Evolutionary conservation across 2,329 filamentous ascomycete species (phyloP), one percentile per base, ranked within the genome.

Genomic region (Pseudogymnoascus sp.): DNA sequence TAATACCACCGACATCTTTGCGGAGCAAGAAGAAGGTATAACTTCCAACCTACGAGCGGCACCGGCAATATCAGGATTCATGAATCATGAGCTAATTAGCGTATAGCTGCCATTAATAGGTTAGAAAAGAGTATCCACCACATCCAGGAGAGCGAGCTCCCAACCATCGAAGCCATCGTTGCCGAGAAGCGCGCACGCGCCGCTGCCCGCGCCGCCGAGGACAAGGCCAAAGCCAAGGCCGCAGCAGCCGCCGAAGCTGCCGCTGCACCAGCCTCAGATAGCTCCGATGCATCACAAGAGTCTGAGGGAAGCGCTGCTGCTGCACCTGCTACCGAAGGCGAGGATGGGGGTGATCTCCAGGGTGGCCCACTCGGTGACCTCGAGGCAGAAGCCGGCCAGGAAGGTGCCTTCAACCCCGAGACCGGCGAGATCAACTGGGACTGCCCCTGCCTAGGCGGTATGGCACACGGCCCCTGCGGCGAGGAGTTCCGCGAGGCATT

Each of bases 371-470:
- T 83, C 35, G 79, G 80, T 67, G 83, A 78, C 16, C 78, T 94
- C 12, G 89, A 96, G 74, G 85, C 91, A 64, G 92, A 97, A 75
- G 92, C 91, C 5, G 83, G 79, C 65, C 87, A 93, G 73, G 87
- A 97, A 76, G 94, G 91, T 62, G 94, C 94, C 0, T 99, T 97
- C 80, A 96, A 99, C 76, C 92, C 92, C 2, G 94, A 97, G 79
- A 99, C 94, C 8, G 94, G 94, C 69, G 94, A 99, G 82, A 99
- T 99, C 78, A 99, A 99, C 81, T 99, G 94, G 94, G 94, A 97
- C 74, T 99, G 94, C 76, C 94, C 94, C 14, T 99, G 94, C 75
- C 80, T 99, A 35, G 94, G 94, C 59, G 94, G 94, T 61, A 99
- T 99, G 94, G 94, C 94, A 6, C 79, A 96, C 72, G 94, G 94